A percentile compares a stretch with the other conserved stretches of the same genome.
These are phyloP conservation scores for Aureobasidium sp. DNA, from an alignment of 2,329 filamentous ascomycete species.

Conservation along the genomic window DNA sequence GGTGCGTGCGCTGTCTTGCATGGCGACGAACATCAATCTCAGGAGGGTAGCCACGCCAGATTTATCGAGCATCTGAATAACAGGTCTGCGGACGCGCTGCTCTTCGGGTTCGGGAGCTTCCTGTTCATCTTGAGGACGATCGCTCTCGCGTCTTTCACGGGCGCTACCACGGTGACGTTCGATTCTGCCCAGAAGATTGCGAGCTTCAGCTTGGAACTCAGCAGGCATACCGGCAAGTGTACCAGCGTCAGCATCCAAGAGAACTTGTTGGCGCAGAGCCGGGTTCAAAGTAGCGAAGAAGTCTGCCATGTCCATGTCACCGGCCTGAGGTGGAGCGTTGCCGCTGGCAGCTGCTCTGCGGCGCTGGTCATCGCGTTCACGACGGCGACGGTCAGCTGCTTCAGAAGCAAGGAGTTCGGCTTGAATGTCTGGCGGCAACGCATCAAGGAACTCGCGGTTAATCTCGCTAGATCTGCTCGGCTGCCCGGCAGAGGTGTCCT, in stretches of 20 bases:
- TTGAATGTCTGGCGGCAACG: conserved; percentile 81
- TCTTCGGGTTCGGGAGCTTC: conserved; percentile 5
- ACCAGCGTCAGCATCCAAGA: conserved; percentile 87
- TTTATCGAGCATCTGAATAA: conserved; percentile 96
- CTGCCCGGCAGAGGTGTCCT: conserved; percentile 58
- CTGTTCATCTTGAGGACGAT: conserved; percentile 15
- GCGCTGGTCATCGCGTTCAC: conserved; percentile 73
- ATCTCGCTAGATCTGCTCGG: conserved; percentile 57
- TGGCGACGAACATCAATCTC: conserved; percentile 95
- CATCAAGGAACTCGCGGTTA: conserved; percentile 88
- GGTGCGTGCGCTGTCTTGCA: conserved; percentile 75
- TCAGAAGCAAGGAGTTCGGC: conserved; percentile 88
- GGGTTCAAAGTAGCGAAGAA: conserved; percentile 88
- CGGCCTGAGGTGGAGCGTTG: conserved; percentile 44
- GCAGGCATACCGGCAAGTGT: conserved; percentile 76
- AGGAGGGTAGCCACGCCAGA: conserved; percentile 90
- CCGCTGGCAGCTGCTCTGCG: conserved; percentile 51
- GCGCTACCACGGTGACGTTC: conserved; percentile 19
- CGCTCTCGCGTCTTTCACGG: conserved; percentile 2
- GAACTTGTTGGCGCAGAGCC: conserved; percentile 71
- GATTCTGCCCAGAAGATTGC: conserved; percentile 53
- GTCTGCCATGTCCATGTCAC: conserved; percentile 87
- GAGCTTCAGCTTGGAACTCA: conserved; percentile 78
- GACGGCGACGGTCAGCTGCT: conserved; percentile 75
- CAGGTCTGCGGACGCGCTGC: conserved; percentile 47